phyloP scores from a whole-genome alignment of 148 eudicot genomes.

The Rheum nobile region DNA sequence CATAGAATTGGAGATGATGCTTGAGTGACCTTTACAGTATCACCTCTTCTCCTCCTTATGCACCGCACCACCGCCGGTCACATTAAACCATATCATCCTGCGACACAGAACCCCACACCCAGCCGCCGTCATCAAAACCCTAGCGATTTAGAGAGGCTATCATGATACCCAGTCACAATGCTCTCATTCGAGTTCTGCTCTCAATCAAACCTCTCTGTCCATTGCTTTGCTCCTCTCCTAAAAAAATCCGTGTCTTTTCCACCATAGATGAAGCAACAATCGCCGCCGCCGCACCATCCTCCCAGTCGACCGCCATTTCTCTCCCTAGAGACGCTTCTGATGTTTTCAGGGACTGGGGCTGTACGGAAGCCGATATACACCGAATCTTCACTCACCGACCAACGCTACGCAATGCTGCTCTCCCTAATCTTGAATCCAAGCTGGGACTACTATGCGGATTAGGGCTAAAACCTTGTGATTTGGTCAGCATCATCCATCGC shows the following conservation, averaged over 20 bases:
- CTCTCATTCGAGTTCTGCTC: not conserved
- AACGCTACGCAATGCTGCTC: conserved; percentile 24
- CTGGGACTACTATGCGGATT: too few relatives aligned
- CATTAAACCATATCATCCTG: too few relatives aligned
- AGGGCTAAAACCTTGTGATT: conserved; percentile 34
- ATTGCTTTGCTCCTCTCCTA: not conserved
- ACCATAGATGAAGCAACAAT: not conserved
- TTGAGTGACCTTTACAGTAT: too few relatives aligned
- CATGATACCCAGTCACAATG: not conserved
- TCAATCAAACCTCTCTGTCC: not conserved
- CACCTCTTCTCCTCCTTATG: too few relatives aligned
- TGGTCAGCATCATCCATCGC: conserved; percentile 36
- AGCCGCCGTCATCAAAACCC: too few relatives aligned
- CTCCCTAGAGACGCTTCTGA: conserved; percentile 20
- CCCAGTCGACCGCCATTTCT: not conserved
- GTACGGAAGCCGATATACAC: conserved; percentile 31
- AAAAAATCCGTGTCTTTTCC: not conserved
- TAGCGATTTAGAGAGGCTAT: too few relatives aligned
- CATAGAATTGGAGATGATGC: too few relatives aligned
- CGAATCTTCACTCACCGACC: conserved; percentile 36
- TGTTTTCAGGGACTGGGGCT: conserved; percentile 60
- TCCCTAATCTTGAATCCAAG: conserved; percentile 34
- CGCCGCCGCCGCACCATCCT: too few relatives aligned
- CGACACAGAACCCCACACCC: too few relatives aligned
- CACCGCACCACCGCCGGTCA: too few relatives aligned